A percentile compares a stretch with the other conserved stretches of the same genome.
Evolutionary conservation across 78 protist species (phyloP).

Genomic region (Dictyostelium intermedium): DNA sequence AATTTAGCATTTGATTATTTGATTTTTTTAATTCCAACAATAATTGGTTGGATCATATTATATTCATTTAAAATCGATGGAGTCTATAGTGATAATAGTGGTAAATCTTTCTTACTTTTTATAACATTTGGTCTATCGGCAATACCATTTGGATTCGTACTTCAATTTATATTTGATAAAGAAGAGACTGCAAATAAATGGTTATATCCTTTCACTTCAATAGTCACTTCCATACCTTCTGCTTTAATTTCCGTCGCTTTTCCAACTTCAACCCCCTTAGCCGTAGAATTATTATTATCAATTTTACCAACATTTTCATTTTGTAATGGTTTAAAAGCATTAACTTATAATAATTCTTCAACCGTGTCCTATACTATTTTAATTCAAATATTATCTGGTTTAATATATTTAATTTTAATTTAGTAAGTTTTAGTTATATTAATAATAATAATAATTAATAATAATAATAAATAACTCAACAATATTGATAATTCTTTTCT

Average conservation of each 20-base stretch:
- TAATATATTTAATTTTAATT: constrained; percentile 1
- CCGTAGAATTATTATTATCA: constrained; percentile 8
- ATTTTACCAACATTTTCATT: constrained; percentile 49
- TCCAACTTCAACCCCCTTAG: background rate
- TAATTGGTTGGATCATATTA: background rate
- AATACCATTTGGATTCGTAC: constrained; percentile 39
- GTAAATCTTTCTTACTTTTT: constrained; percentile 29
- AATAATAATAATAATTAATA: background rate
- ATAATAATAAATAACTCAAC: too few species aligned
- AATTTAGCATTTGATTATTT: background rate
- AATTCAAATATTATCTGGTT: constrained; percentile 9
- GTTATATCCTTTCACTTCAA: constrained; percentile 27
- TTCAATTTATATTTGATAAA: constrained; percentile 32
- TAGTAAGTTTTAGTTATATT: background rate
- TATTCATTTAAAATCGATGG: constrained; percentile 18
- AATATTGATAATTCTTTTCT: too few species aligned
- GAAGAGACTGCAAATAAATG: constrained; percentile 63
- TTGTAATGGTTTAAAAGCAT: constrained; percentile 19
- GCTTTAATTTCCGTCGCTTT: background rate
- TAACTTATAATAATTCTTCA: background rate
- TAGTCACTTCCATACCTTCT: background rate
- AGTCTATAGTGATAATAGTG: constrained; percentile 29
- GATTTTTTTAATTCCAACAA: background rate
- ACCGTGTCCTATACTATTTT: constrained; percentile 21
- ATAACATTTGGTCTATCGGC: constrained; percentile 19